These are phyloP conservation scores for Colletotrichum sp. DNA, from an alignment of 2,329 filamentous ascomycete species.

Conservation along the genomic window DNA sequence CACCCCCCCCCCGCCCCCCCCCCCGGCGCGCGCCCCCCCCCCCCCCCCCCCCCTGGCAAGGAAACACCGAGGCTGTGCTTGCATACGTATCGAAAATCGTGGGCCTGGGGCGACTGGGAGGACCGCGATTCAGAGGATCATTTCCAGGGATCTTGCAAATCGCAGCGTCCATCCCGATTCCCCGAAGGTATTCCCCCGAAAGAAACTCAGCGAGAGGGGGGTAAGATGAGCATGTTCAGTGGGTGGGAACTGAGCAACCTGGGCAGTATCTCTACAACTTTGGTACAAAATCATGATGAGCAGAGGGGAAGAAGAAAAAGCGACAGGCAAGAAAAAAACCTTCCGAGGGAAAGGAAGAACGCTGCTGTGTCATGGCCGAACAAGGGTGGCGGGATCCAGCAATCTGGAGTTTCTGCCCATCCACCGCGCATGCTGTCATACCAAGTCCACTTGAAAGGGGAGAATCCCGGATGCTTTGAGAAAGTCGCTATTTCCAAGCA, in stretches of 20 bases:
- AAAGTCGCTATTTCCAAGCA: neutral
- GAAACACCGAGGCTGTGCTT: conserved; percentile 15
- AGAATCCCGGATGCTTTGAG: neutral
- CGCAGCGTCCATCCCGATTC: conserved; percentile 15
- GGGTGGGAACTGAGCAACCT: neutral
- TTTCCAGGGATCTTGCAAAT: conserved; percentile 23
- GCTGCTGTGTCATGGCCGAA: neutral
- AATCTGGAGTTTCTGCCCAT: conserved; percentile 9
- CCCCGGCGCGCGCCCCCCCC: too few species aligned
- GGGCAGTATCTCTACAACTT: neutral
- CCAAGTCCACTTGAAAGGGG: conserved; percentile 1
- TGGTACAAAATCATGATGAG: neutral
- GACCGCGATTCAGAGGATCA: conserved; percentile 23
- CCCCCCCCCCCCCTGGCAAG: neutral
- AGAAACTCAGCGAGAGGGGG: neutral
- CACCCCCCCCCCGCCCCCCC: too few species aligned
- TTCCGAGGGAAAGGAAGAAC: neutral
- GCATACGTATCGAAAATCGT: conserved; percentile 15
- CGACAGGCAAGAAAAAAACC: neutral
- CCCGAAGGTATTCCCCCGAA: conserved; percentile 7
- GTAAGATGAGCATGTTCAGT: neutral
- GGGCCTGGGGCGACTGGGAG: neutral
- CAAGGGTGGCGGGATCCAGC: neutral
- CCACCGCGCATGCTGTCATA: conserved; percentile 7
- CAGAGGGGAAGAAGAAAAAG: neutral